Evolutionary conservation across 169 alveolate species (phyloP).

Genomic region (Miamiensis avidus): DNA sequence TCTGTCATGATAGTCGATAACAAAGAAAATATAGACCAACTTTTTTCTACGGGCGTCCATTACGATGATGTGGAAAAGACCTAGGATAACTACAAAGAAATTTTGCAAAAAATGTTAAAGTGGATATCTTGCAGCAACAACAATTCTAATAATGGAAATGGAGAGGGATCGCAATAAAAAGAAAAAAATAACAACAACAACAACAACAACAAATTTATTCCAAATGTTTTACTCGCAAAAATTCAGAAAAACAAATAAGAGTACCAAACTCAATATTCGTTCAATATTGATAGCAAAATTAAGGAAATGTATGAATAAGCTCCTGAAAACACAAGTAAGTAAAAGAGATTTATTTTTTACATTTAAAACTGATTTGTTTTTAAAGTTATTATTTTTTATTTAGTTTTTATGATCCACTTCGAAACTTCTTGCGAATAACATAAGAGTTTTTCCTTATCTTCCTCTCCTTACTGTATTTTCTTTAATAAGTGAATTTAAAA

Average conservation of each 20-base stretch:
- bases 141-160: too few relatives aligned
- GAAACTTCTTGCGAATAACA: too few relatives aligned
- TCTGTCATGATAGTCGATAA: slow-evolving; percentile 7
- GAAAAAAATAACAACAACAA: neutral
- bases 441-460: too few relatives aligned
- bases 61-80: slow-evolving; percentile 12
- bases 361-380: too few relatives aligned
- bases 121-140: too few relatives aligned
- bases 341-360: too few relatives aligned
- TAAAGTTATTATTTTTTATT: too few relatives aligned
- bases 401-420: too few relatives aligned
- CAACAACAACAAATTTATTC: neutral
- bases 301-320: neutral
- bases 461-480: too few relatives aligned
- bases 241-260: neutral
- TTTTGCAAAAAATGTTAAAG: too few relatives aligned
- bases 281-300: slow-evolving; percentile 4
- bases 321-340: slow-evolving; percentile 13
- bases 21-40: neutral
- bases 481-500: too few relatives aligned
- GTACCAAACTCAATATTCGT: neutral
- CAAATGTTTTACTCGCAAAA: neutral
- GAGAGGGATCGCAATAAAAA: too few relatives aligned
- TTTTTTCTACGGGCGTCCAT: neutral
- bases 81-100: neutral